Evolutionary conservation across 345 rosid species (phyloP), one percentile per base, ranked within the genome.

Genomic region (Hypericum perforatum): DNA sequence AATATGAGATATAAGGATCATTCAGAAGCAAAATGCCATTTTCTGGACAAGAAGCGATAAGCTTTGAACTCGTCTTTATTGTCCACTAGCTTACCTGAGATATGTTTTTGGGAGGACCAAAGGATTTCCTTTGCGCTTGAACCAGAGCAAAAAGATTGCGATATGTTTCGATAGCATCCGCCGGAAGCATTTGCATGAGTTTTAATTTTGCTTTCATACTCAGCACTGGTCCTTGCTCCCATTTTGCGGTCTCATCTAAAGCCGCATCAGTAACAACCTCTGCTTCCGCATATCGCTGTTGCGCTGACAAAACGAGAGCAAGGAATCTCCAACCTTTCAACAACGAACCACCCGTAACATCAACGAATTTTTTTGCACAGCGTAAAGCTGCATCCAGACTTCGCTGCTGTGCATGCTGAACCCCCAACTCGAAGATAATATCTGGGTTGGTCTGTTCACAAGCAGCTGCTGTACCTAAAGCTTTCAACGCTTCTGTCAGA

Each of bases 321-420:
- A 87, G 85, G 39, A 91, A 71, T 59, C 92, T 82, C 98, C 98
- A 91, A 22, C 98, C 98, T 62, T 85, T 87, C 48, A 81, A 69
- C 46, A 78, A 43, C 1, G 95, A 85, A 8, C 98, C 98, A 43
- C 92, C 95, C 0, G 96, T 91, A 37, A 74, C 74, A 74, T 87
- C 90, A n/a, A 91, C 71, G 63, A 72, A 82, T 63, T 71, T 70
- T 63, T 87, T 85, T 7, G 95, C 92, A 65, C 71, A 85, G 22
- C 76, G 78, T 43, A 89, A 70, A 9, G 96, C 96, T 14, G 78
- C 73, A 36, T 53, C 75, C 57, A 87, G 63, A 70, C 82, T 91
- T 57, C 95, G 67, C 52, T 87, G 96, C 78, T 91, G 89, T 8
- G 98, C 96, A 45, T 87, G 74, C 37, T 74, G 89, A 59, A 85